A percentile compares a stretch with the other conserved stretches of the same genome.
Evolutionary conservation across 441 rosid species (phyloP).

Genomic region (Kokia cookei): DNA sequence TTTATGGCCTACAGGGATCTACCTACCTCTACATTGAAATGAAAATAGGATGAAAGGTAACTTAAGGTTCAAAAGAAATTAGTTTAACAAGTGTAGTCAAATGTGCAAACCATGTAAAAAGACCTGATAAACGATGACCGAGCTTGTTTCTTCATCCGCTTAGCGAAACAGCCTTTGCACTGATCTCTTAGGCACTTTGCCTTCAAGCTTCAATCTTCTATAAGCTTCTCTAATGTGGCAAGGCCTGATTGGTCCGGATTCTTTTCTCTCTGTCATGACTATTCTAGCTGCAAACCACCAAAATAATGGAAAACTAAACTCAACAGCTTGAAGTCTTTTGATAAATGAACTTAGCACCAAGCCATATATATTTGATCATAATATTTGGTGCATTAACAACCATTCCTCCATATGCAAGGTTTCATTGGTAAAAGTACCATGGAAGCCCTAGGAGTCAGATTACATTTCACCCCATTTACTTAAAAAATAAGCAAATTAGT

Average conservation of each 20-base stretch:
- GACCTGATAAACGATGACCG: not conserved
- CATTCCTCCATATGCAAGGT: not conserved
- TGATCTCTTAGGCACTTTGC: conserved; percentile 82
- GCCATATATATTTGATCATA: too few relatives aligned
- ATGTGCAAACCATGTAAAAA: not conserved
- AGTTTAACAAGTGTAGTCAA: not conserved
- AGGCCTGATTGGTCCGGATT: conserved; percentile 92
- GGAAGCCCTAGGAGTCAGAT: too few relatives aligned
- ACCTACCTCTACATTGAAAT: not conserved
- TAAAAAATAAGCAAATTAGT: too few relatives aligned
- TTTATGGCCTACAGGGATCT: not conserved
- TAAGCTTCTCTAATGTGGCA: conserved; percentile 92
- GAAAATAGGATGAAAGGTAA: not conserved
- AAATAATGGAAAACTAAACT: not conserved
- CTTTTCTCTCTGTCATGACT: conserved; percentile 89
- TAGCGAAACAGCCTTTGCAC: conserved; percentile 81
- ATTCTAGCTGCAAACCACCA: conserved; percentile 54
- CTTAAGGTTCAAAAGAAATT: not conserved
- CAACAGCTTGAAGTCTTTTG: too few relatives aligned
- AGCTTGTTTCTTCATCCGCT: not conserved
- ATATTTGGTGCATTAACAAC: not conserved
- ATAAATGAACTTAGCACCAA: too few relatives aligned
- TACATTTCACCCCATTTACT: too few relatives aligned
- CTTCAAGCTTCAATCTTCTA: conserved; percentile 79
- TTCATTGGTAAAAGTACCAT: not conserved